Base-by-base conservation (phyloP, 305 asterid species). In the Fraxinus paxiana region DNA sequence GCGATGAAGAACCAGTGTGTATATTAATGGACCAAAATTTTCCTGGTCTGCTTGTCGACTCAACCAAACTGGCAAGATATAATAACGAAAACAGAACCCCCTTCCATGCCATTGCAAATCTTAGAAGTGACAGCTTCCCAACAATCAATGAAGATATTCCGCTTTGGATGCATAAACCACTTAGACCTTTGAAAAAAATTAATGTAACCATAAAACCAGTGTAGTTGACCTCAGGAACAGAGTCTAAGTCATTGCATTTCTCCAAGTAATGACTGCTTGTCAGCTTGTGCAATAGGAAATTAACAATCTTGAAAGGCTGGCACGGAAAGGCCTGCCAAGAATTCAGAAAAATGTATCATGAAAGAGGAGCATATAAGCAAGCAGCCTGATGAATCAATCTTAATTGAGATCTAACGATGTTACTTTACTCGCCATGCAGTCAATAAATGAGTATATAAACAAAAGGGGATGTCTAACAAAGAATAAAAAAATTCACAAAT, bases 61-160 rank as follows among this genome's bases (percentile, higher is more conserved):
- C 94, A 74, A 84, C 91, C 77, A 88, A 82, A 37, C 85, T 78
- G 85, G 86, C 82, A 82, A 89, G 83, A 34, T 86, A 88, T 41
- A 91, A 76, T 4, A 89, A 73, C 7, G 80, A 79, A 17, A 89
- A 63, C 73, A 89, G 77, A 74, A 87, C 79, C 67, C 82, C 89
- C 79, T 82, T 87, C 94, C 96, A 91, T 85, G 88, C 83, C 98
- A 94, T 92, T 82, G 83, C 82, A 83, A 77, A 81, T 78, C 80
- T 82, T 35, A 72, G 77, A 85, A 22, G n/a, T 61, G 71, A 61
- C 6, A 83, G 80, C 59, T 83, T 56, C 85, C 69, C 79, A 88
- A 82, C 54, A 73, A 81, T 84, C 82, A 83, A 73, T 51, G 4
- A 43, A 73, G 37, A 33, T 2, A 59, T 54, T 67, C 77, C 33